A percentile compares a stretch with the other conserved stretches of the same genome.
Conservation (phyloP, 2,329 filamentous ascomycete genomes). For the Fonsecaea pedrosoi region DNA sequence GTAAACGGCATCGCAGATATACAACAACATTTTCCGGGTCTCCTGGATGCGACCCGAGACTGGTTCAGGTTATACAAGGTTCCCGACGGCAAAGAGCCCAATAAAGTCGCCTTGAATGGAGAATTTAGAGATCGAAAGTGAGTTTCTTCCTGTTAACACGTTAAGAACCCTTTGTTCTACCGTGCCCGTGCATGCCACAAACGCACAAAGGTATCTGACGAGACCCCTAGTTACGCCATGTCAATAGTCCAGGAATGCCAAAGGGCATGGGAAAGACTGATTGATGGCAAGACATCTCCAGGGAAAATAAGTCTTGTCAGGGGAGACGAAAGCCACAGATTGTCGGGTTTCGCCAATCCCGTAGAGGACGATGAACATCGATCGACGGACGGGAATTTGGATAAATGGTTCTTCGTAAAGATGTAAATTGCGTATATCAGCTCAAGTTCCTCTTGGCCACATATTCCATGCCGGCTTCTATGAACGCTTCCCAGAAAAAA, state of each 20-base stretch:
- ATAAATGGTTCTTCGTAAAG: not conserved
- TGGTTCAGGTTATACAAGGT: slow-evolving; percentile 99
- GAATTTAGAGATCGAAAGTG: slow-evolving; percentile 99
- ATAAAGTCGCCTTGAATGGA: slow-evolving; percentile 99
- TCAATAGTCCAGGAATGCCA: slow-evolving; percentile 94
- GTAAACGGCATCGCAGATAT: slow-evolving; percentile 99
- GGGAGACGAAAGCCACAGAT: not conserved
- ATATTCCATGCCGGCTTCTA: not conserved
- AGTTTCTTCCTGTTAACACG: not conserved
- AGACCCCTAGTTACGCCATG: slow-evolving; percentile 68
- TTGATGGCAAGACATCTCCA: not conserved
- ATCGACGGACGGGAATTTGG: not conserved
- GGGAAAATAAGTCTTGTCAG: not conserved
- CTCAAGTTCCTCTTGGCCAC: not conserved
- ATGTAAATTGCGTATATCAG: not conserved
- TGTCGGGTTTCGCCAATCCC: not conserved
- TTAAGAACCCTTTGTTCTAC: not conserved
- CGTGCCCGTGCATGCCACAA: not conserved
- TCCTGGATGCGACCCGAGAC: slow-evolving; percentile 96
- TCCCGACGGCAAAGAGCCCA: slow-evolving; percentile 99
- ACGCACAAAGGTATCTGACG: not conserved
- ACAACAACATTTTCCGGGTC: slow-evolving; percentile 94
- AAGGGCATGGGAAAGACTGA: slow-evolving; percentile 60
- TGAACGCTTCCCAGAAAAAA: not conserved
- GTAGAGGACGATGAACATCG: not conserved